Percentiles rank a stretch among this genome's conserved stretches.
phyloP scores from a whole-genome alignment of 1,139 yeast genomes.

The Blastobotrys serpentis region DNA sequence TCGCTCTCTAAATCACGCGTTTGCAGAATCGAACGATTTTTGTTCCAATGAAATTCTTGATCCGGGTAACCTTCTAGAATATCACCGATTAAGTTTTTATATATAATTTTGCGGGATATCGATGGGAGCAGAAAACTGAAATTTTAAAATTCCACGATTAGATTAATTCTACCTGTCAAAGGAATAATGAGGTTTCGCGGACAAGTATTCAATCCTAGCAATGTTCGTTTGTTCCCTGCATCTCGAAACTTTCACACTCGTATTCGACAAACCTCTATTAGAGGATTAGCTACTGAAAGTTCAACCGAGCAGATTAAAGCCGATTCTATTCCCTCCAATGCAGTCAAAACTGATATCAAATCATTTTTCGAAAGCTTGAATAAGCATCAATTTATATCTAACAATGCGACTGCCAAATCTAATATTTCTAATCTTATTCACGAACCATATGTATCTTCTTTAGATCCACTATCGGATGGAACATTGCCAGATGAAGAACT shows the following conservation, averaged over 20 bases:
- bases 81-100: no score
- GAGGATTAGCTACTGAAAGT: neutral
- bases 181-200: conserved; percentile 5
- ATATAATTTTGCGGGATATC: no score
- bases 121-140: no score
- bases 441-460: conserved; percentile 1
- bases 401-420: no score
- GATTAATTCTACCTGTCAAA: no score
- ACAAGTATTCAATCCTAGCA: neutral
- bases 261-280: neutral
- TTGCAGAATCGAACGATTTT: neutral
- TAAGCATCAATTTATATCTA: neutral
- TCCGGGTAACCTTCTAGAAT: neutral
- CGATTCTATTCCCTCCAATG: neutral
- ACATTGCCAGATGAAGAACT: neutral
- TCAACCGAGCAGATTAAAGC: neutral
- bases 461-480: conserved; percentile 10
- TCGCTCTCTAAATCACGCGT: neutral
- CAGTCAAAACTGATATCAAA: conserved; percentile 4
- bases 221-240: neutral
- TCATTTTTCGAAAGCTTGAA: conserved; percentile 2
- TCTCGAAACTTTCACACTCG: conserved; percentile 1
- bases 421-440: neutral
- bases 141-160: no score
- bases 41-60: neutral